Percentiles rank a stretch among this genome's conserved stretches.
phyloP scores from a whole-genome alignment of 2,329 filamentous ascomycete species.

The Pseudogymnoascus sp. region DNA sequence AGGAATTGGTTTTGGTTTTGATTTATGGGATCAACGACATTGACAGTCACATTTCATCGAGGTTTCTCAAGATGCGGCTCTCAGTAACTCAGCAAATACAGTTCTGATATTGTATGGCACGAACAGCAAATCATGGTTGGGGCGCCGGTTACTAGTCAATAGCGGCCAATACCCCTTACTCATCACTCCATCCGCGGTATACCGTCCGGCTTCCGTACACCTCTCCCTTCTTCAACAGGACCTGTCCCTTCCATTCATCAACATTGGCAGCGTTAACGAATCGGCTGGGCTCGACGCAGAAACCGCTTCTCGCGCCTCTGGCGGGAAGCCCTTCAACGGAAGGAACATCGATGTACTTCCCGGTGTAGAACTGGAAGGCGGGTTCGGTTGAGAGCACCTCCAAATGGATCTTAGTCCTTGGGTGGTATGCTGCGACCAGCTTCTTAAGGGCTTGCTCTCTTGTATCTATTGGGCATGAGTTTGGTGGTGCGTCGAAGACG shows the following conservation, averaged over 20 bases:
- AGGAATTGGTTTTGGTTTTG: background rate
- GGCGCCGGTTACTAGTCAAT: background rate
- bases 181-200: slow-evolving; percentile 75
- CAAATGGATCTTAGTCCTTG: slow-evolving; percentile 67
- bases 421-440: slow-evolving; percentile 67
- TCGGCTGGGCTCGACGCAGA: slow-evolving; percentile 87
- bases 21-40: background rate
- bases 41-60: background rate
- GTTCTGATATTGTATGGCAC: background rate
- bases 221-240: slow-evolving; percentile 75
- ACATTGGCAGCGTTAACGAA: slow-evolving; percentile 86
- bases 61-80: background rate
- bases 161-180: slow-evolving; percentile 7
- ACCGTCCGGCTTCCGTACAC: slow-evolving; percentile 74
- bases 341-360: slow-evolving; percentile 73
- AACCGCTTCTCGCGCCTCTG: slow-evolving; percentile 62
- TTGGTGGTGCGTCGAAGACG: slow-evolving; percentile 45
- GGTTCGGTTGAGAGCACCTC: slow-evolving; percentile 89
- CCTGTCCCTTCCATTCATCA: slow-evolving; percentile 70
- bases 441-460: slow-evolving; percentile 52
- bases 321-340: slow-evolving; percentile 52
- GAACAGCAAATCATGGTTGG: background rate
- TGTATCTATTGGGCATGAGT: slow-evolving; percentile 43
- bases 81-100: background rate
- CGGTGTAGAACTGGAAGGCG: slow-evolving; percentile 95